These are phyloP conservation scores for Chrysophaeum taylorii DNA, from an alignment of 352 stramenopile genomes.

Conservation along the genomic window DNA sequence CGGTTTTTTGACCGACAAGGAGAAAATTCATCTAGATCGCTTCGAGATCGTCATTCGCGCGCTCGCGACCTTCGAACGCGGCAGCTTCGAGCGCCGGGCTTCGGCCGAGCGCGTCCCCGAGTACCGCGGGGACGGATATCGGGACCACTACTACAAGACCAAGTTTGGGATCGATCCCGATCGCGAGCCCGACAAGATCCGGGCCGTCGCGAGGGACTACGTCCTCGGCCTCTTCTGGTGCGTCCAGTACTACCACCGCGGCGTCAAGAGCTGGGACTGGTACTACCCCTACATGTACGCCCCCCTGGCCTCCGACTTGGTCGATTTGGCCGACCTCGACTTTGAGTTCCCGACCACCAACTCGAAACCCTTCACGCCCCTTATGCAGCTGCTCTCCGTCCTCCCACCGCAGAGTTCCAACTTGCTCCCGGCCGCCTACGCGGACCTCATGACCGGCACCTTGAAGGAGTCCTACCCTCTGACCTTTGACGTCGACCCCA, in stretches of 20 bases:
- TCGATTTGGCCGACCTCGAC: slow-evolving; percentile 61
- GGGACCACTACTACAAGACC: slow-evolving; percentile 61
- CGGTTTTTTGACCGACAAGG: slow-evolving; percentile 69
- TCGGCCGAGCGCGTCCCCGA: slow-evolving; percentile 55
- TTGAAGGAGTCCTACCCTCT: slow-evolving; percentile 33
- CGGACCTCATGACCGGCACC: slow-evolving; percentile 80
- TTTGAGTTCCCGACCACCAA: slow-evolving; percentile 29
- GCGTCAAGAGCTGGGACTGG: slow-evolving; percentile 89
- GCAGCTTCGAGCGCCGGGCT: slow-evolving; percentile 54
- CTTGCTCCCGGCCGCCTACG: slow-evolving; percentile 79
- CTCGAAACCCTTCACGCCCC: slow-evolving; percentile 75
- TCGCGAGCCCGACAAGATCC: slow-evolving; percentile 37
- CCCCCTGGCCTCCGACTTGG: slow-evolving; percentile 88
- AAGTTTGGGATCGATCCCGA: slow-evolving; percentile 47
- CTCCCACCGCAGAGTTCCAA: slow-evolving; percentile 79
- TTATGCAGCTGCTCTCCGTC: slow-evolving; percentile 94
- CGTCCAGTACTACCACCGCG: slow-evolving; percentile 95
- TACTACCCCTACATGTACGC: slow-evolving; percentile 97
- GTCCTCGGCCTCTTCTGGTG: slow-evolving; percentile 90
- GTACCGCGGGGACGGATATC: slow-evolving; percentile 35
- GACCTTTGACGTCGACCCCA: slow-evolving; percentile 79
- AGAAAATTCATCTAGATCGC: slow-evolving; percentile 58
- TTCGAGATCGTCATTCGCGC: slow-evolving; percentile 66
- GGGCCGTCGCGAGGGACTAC: slow-evolving; percentile 53
- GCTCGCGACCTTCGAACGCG: slow-evolving; percentile 46